Base-by-base conservation (phyloP, 495 filamentous ascomycete species). In the Aspergillus coremiiformis region DNA sequence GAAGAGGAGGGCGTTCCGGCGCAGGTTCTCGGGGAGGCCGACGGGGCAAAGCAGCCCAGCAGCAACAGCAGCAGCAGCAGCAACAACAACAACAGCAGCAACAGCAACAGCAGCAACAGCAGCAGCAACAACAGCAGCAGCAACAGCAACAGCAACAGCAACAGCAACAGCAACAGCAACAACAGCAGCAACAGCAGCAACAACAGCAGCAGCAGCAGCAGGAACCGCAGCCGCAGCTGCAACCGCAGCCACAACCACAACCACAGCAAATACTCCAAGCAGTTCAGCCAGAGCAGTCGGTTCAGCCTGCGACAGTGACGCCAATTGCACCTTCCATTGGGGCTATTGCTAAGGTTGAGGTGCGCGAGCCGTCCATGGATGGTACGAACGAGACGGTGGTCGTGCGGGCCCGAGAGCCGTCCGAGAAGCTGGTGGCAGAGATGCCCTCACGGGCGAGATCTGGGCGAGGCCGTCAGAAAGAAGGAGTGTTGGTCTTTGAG, bases 1-100 rank as follows among this genome's bases (percentile, higher is more conserved):
- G 75, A 56, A 68, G 73, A 44, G 75, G 76, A 49, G 72, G 66
- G 33, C 73, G 78, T 44, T 64, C 56, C 52, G 75, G 65, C 37
- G 46, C 54, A 20, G 67, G 69, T 42, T 46, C 59, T 42, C 69
- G 71, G 44, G 72, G 63, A 56, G 71, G 62, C 44, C 63, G 65
- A 47, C 63, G 64, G 51, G 68, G 59, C 39, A 73, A 66, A 50
- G 56, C 63, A 20, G 53, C 59, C 24, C 69, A 71, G 49, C 64
- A 64, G 21, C 65, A 69, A 8, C 53, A 63, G 22, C 61, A 65
- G 47, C 32, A 53, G 22, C 71, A 72, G 32, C 57, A 55, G 48
- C 60, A 54, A 26, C 60, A 56, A 35, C 59, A 53, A 12, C 56
- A 58, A 46, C 51, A 55, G 24, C 58, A 54, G 17, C 56, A 49